These are phyloP conservation scores for Calonectria pteridis DNA, from an alignment of 2,329 filamentous ascomycete species.

Conservation along the genomic window DNA sequence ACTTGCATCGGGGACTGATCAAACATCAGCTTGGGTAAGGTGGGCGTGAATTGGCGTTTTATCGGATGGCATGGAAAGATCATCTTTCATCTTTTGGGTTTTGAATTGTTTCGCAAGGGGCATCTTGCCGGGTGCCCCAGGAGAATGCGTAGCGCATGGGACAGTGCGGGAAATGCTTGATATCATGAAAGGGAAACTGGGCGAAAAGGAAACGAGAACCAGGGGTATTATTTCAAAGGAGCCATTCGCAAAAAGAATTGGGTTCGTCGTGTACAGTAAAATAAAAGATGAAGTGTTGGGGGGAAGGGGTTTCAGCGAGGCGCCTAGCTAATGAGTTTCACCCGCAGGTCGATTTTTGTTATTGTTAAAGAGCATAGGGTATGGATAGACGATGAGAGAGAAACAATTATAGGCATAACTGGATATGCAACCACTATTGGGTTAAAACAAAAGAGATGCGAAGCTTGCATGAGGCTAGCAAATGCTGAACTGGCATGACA, in stretches of 20 bases:
- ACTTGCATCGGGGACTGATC: conserved; percentile 34
- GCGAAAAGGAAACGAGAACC: conserved; percentile 24
- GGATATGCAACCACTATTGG: background rate
- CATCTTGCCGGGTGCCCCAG: background rate
- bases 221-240: conserved; percentile 25
- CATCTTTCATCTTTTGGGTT: background rate
- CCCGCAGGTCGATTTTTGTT: background rate
- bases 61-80: conserved; percentile 9
- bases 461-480: background rate
- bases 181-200: conserved; percentile 15
- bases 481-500: background rate
- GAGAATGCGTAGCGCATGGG: background rate
- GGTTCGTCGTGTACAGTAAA: conserved; percentile 41
- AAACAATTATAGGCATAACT: background rate
- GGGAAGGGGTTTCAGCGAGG: conserved; percentile 22
- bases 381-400: conserved; percentile 2
- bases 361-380: background rate
- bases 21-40: conserved; percentile 22
- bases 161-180: background rate
- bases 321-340: conserved; percentile 27
- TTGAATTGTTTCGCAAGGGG: background rate
- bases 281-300: conserved; percentile 23
- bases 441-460: background rate
- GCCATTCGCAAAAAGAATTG: conserved; percentile 17
- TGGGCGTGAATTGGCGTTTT: conserved; percentile 28